A percentile compares a stretch with the other conserved stretches of the same genome.
phyloP scores from a whole-genome alignment of 257 asterid species.

The Datura wrightii region DNA sequence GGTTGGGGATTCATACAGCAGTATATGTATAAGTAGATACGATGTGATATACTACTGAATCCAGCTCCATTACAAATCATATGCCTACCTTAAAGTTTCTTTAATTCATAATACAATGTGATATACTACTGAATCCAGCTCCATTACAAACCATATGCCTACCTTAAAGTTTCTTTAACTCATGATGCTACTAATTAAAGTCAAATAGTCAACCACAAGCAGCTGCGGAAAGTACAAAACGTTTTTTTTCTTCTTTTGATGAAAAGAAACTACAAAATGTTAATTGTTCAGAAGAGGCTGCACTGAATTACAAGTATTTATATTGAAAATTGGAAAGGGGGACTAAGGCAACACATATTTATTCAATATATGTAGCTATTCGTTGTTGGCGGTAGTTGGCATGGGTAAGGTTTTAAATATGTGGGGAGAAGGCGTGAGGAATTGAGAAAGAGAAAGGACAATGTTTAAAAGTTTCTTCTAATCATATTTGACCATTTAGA shows the following conservation, averaged over 20 bases:
- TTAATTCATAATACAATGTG: not conserved
- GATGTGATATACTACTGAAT: not conserved
- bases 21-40: not conserved
- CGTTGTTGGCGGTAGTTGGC: not conserved
- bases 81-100: not conserved
- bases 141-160: not conserved
- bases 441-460: not conserved
- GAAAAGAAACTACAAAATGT: not conserved
- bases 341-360: not conserved
- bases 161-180: not conserved
- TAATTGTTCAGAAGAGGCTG: not conserved
- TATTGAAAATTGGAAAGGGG: not conserved
- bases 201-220: not conserved
- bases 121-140: not conserved
- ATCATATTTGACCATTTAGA: slow-evolving; percentile 15
- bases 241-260: not conserved
- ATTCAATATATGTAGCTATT: not conserved
- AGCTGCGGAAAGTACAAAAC: not conserved
- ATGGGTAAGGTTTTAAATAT: not conserved
- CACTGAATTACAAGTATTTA: not conserved
- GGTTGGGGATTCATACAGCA: slow-evolving; percentile 1
- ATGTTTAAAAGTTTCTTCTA: not conserved
- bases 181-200: not conserved
- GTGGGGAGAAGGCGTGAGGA: not conserved
- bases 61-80: not conserved